phyloP scores from a whole-genome alignment of 2,329 filamentous ascomycete species.

The Calonectria ilicicola region DNA sequence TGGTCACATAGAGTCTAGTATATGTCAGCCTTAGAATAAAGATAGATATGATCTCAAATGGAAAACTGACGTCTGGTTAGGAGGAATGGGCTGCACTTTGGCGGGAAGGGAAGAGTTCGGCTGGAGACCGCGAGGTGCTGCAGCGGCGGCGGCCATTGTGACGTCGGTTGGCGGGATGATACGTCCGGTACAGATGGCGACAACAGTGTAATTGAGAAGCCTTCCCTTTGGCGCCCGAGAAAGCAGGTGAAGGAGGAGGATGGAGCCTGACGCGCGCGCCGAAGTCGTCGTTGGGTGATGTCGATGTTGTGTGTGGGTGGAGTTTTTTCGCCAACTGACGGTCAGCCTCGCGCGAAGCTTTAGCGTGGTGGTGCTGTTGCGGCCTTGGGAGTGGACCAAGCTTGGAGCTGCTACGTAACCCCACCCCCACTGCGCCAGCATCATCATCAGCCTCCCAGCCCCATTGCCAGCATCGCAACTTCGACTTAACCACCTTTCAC shows the following conservation, averaged over 20 bases:
- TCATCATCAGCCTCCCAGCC: conserved; percentile 32
- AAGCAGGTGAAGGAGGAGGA: conserved; percentile 11
- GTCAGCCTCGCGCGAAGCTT: conserved; percentile 38
- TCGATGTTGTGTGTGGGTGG: conserved; percentile 39
- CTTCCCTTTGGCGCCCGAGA: background rate
- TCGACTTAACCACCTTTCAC: conserved; percentile 30
- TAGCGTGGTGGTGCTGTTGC: conserved; percentile 7
- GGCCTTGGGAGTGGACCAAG: conserved; percentile 39
- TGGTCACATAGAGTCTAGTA: conserved; percentile 86
- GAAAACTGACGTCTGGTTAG: conserved; percentile 79
- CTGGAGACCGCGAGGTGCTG: conserved; percentile 53
- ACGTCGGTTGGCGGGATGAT: background rate
- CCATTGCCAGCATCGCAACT: conserved; percentile 31
- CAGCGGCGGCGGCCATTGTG: conserved; percentile 50
- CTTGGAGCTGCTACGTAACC: conserved; percentile 45
- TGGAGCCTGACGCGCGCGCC: conserved; percentile 21
- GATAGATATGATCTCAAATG: background rate
- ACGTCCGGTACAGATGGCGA: background rate
- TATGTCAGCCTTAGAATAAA: conserved; percentile 15
- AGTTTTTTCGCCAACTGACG: conserved; percentile 42
- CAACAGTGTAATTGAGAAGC: conserved; percentile 1
- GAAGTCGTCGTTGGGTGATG: conserved; percentile 23
- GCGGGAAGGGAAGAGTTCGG: conserved; percentile 57
- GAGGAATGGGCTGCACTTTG: conserved; percentile 68
- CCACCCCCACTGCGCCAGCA: conserved; percentile 39